Base-by-base conservation (phyloP, 192 early-diverging fungal genomes). In the Oehlia diaphana region DNA sequence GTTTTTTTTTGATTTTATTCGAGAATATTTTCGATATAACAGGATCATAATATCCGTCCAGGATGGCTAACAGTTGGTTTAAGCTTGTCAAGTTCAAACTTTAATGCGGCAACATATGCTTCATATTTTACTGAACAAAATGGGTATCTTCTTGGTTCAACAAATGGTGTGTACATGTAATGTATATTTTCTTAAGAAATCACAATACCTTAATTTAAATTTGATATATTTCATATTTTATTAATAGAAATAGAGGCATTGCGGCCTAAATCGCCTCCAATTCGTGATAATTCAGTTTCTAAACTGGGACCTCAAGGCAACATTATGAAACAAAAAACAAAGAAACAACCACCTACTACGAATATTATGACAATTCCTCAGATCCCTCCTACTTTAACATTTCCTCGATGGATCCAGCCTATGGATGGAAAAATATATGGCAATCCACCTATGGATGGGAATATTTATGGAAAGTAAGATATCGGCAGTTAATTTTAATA, bases 51-150 rank as follows among this genome's bases (percentile, higher is more conserved):
- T 80, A 82, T 91, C 19, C 83, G 91, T 62, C 85, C 86, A 7
- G 91, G 91, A 2, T 92, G 91, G 91, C 63, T 92, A 28, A 92
- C 91, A 0, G 78, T 89, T 28, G 91, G 91, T 10, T 49, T 66
- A 26, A 82, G 77, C 7, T 69, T 90, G 14, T 81, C 84, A 12
- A 78, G 66, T n/a, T 83, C 84, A 50, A 90, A 90, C 68, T 91
- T 87, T 69, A 80, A 88, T 75, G 42, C 77, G 9, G 69, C 63
- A 53, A 58, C 67, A 42, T 91, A 90, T 73, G 31, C 39, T 10
- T 39, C 65, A 13, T 79, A 79, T 16, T 88, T 90, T 23, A n/a
- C 70, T 9, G 82, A 77, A 10, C 78, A 77, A 10, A 76, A 69
- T 67, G 83, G 82, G 31, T 72, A 80, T 35, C 79, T 81, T 6